Percentiles rank a stretch among this genome's conserved stretches.
These are phyloP conservation scores for Pyrus pyrifolia DNA, from an alignment of 306 rosid genomes.

Conservation along the genomic window DNA sequence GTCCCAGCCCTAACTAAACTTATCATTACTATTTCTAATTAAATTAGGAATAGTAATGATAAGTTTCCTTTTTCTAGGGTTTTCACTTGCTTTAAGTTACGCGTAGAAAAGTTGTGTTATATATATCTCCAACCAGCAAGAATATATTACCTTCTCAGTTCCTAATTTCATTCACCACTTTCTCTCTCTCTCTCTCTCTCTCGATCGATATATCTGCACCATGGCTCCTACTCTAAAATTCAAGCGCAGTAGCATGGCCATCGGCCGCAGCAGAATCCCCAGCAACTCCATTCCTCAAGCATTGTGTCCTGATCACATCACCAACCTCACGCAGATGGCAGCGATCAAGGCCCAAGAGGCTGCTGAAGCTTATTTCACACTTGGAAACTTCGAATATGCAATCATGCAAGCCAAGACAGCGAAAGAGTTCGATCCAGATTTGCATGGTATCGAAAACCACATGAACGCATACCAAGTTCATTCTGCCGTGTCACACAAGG, in stretches of 20 bases:
- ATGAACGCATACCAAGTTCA: neutral
- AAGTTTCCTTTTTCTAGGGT: too few relatives aligned
- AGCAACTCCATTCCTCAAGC: neutral
- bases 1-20: too few relatives aligned
- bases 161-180: neutral
- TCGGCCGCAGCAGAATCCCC: neutral
- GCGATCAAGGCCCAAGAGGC: neutral
- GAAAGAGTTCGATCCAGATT: neutral
- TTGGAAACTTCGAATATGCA: neutral
- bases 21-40: too few relatives aligned
- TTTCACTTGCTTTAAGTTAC: too few relatives aligned
- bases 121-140: neutral
- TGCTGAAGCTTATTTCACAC: neutral
- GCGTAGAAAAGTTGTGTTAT: neutral
- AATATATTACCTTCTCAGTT: neutral
- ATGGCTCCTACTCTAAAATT: neutral
- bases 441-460: neutral
- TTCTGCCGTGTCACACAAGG: neutral
- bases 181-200: neutral
- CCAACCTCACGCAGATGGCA: neutral
- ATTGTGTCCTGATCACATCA: neutral
- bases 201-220: neutral
- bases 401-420: slow-evolving; percentile 5
- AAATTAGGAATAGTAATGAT: too few relatives aligned
- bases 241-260: neutral